phyloP scores from a whole-genome alignment of 2,329 filamentous ascomycete genomes.

The Xylariomycetidae sp. region DNA sequence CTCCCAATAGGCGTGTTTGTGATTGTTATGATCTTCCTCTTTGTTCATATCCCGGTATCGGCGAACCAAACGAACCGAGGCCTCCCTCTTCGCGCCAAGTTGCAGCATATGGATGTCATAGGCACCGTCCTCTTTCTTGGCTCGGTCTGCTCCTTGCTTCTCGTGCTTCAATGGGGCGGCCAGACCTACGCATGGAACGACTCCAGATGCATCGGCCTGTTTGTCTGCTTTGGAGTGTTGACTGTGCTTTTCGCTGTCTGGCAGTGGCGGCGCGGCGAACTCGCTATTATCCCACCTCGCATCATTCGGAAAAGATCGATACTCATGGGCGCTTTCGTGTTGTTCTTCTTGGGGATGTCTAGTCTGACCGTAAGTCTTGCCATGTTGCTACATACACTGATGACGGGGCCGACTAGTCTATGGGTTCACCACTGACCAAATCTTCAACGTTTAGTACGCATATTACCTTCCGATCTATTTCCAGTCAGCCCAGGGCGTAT shows the following conservation, averaged over 20 bases:
- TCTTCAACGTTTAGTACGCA: constrained; percentile 6
- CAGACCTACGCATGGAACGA: constrained; percentile 23
- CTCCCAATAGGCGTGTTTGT: constrained; percentile 5
- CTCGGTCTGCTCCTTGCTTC: constrained; percentile 33
- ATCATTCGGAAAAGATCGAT: constrained; percentile 9
- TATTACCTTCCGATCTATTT: constrained; percentile 13
- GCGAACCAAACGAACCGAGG: background rate
- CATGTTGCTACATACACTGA: background rate
- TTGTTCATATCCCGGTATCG: constrained; percentile 1
- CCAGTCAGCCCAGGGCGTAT: constrained; percentile 8
- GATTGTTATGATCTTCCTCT: constrained; percentile 2
- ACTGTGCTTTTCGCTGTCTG: constrained; percentile 1
- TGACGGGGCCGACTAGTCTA: no score
- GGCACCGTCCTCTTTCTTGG: constrained; percentile 11
- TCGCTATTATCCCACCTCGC: constrained; percentile 7
- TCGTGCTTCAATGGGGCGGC: constrained; percentile 39
- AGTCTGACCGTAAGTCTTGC: background rate
- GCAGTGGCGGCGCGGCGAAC: constrained; percentile 4
- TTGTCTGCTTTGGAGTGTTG: constrained; percentile 6
- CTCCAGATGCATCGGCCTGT: constrained; percentile 5
- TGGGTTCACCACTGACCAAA: no score
- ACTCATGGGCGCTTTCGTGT: constrained; percentile 4
- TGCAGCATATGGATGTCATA: constrained; percentile 11
- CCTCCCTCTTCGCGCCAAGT: constrained; percentile 3
- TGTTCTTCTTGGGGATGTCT: constrained; percentile 4